Evolutionary conservation across 305 asterid species (phyloP).

Genomic region (Rubia occidens): DNA sequence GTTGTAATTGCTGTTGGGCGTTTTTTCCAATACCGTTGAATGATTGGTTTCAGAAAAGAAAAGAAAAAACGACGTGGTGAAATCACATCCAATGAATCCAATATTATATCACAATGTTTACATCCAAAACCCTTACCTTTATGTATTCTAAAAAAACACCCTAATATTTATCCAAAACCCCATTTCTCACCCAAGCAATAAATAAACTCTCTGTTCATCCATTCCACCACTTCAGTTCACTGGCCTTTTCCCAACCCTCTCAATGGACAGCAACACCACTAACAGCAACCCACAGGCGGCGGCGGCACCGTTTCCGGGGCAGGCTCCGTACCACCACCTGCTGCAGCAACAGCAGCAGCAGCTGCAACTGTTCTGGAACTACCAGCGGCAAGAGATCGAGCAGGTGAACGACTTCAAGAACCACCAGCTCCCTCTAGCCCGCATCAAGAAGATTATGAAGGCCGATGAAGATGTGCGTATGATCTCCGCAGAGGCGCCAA

Average conservation of each 20-base stretch:
- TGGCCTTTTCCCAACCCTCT: not conserved
- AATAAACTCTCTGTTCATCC: not conserved
- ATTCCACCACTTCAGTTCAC: slow-evolving; percentile 5
- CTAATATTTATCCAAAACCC: not conserved
- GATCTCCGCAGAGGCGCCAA: slow-evolving; percentile 93
- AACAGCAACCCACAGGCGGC: slow-evolving; percentile 54
- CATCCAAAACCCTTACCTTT: slow-evolving; percentile 2
- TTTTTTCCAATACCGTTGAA: too few relatives aligned
- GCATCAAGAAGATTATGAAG: slow-evolving; percentile 88
- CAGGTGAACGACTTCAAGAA: slow-evolving; percentile 71
- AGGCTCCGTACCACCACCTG: slow-evolving; percentile 62
- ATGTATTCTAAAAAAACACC: not conserved
- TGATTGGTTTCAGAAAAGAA: too few relatives aligned
- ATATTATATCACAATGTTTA: not conserved
- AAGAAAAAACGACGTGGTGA: not conserved
- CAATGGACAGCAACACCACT: slow-evolving; percentile 46
- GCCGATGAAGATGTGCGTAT: slow-evolving; percentile 94
- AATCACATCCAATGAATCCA: not conserved
- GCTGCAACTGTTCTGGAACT: slow-evolving; percentile 61
- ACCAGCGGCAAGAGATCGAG: slow-evolving; percentile 61
- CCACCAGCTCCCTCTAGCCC: slow-evolving; percentile 74
- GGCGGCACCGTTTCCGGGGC: slow-evolving; percentile 44
- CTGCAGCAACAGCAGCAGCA: slow-evolving; percentile 54
- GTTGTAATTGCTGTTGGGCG: too few relatives aligned
- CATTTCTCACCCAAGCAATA: not conserved